Evolutionary conservation across 768 basidiomycete genomes (phyloP).

Genomic region (Auricularia cornea): DNA sequence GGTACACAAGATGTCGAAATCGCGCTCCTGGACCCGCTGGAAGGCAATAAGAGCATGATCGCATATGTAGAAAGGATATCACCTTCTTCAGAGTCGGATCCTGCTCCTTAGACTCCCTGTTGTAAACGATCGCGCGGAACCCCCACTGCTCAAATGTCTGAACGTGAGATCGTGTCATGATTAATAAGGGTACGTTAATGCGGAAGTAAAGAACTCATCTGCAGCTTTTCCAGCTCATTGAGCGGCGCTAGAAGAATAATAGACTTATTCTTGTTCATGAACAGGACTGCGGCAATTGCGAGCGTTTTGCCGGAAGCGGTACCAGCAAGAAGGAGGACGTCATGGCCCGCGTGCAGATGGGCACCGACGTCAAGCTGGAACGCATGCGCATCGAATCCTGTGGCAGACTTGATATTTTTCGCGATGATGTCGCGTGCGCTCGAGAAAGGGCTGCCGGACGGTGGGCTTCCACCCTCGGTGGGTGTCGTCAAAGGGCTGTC

Average conservation of each 20-base stretch:
- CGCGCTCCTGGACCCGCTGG: neutral
- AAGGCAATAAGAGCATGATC: no score
- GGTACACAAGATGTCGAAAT: neutral
- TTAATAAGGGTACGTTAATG: neutral
- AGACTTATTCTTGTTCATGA: neutral
- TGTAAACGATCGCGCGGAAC: neutral
- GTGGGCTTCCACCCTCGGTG: no score
- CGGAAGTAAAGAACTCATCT: neutral
- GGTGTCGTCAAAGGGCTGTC: no score
- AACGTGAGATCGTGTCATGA: neutral
- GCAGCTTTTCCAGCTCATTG: neutral
- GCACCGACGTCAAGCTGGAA: no score
- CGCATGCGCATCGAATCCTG: no score
- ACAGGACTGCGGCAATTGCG: neutral
- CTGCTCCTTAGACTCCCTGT: neutral
- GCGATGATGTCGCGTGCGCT: no score
- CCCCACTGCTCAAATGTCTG: neutral
- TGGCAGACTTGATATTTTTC: no score
- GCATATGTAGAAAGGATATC: neutral
- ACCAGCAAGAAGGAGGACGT: no score
- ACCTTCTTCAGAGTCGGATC: neutral
- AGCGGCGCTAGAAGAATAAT: neutral
- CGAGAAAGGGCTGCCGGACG: no score
- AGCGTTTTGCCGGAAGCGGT: neutral
- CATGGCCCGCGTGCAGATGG: no score